Percentiles rank a stretch among this genome's conserved stretches.
Conservation (phyloP, 192 early-diverging fungal species). For the Spizellomyces sp. region DNA sequence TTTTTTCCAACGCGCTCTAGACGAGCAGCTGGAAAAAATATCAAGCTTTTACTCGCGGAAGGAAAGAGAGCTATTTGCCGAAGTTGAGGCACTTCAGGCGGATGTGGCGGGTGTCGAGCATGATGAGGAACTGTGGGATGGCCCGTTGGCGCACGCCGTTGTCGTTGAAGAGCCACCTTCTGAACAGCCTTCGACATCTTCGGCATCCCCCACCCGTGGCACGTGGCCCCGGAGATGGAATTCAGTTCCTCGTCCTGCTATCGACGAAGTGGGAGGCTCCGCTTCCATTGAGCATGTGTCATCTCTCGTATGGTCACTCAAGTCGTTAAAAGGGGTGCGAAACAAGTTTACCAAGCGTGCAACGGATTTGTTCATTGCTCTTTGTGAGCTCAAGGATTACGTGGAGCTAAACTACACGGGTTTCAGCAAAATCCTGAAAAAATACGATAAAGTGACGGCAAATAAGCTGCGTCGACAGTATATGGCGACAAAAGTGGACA, state of each 20-base stretch:
- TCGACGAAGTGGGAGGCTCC: constrained; percentile 30
- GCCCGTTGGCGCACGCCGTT: background rate
- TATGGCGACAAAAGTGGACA: constrained; percentile 60
- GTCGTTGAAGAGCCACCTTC: background rate
- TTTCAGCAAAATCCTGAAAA: constrained; percentile 94
- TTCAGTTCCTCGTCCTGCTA: constrained; percentile 30
- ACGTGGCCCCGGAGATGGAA: constrained; percentile 26
- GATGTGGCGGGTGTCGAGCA: constrained; percentile 52
- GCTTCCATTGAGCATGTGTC: background rate
- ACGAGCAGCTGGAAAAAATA: constrained; percentile 85
- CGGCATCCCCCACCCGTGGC: background rate
- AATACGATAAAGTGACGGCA: constrained; percentile 93
- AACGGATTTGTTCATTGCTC: constrained; percentile 78
- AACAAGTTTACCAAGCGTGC: constrained; percentile 48
- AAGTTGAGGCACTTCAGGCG: constrained; percentile 62
- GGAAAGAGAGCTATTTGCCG: constrained; percentile 73
- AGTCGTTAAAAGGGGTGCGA: constrained; percentile 33
- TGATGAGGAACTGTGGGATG: background rate
- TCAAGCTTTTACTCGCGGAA: constrained; percentile 80
- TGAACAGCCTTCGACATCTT: background rate
- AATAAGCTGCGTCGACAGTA: constrained; percentile 73
- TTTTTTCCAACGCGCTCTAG: constrained; percentile 73
- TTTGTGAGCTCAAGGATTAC: constrained; percentile 86
- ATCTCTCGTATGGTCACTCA: constrained; percentile 39
- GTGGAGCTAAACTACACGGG: constrained; percentile 88